These are phyloP conservation scores for Epichloe elymi DNA, from an alignment of 2,329 filamentous ascomycete species.

Conservation along the genomic window DNA sequence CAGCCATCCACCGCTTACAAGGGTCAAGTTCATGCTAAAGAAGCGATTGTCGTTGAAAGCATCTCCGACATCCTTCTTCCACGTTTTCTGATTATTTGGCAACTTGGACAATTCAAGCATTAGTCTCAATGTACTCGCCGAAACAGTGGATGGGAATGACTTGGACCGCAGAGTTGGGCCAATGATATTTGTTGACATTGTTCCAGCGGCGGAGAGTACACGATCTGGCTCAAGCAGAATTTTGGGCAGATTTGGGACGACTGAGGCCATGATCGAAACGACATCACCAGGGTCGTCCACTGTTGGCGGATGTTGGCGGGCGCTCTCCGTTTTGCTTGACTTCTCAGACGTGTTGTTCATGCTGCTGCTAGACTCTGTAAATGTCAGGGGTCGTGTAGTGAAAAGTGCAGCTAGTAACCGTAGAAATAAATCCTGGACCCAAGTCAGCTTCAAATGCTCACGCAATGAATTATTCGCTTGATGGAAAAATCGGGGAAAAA, in stretches of 20 bases:
- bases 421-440: slow-evolving; percentile 67
- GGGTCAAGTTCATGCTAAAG: slow-evolving; percentile 53
- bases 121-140: slow-evolving; percentile 55
- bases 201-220: slow-evolving; percentile 61
- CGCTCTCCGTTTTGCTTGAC: slow-evolving; percentile 18
- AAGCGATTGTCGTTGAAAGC: slow-evolving; percentile 85
- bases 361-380: slow-evolving; percentile 38
- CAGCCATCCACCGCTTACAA: slow-evolving; percentile 68
- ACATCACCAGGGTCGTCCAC: slow-evolving; percentile 53
- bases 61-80: slow-evolving; percentile 86
- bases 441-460: neutral
- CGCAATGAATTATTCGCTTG: no score
- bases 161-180: slow-evolving; percentile 73
- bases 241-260: slow-evolving; percentile 68
- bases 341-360: slow-evolving; percentile 26
- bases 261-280: slow-evolving; percentile 62
- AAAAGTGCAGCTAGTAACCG: slow-evolving; percentile 86
- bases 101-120: slow-evolving; percentile 66
- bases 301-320: slow-evolving; percentile 17
- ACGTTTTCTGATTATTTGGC: slow-evolving; percentile 69
- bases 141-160: slow-evolving; percentile 74
- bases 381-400: slow-evolving; percentile 69
- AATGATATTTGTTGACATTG: slow-evolving; percentile 73
- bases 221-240: slow-evolving; percentile 80
- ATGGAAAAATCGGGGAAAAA: no score